Evolutionary conservation across 345 rosid genomes (phyloP).

Genomic region (Combretum micranthum): DNA sequence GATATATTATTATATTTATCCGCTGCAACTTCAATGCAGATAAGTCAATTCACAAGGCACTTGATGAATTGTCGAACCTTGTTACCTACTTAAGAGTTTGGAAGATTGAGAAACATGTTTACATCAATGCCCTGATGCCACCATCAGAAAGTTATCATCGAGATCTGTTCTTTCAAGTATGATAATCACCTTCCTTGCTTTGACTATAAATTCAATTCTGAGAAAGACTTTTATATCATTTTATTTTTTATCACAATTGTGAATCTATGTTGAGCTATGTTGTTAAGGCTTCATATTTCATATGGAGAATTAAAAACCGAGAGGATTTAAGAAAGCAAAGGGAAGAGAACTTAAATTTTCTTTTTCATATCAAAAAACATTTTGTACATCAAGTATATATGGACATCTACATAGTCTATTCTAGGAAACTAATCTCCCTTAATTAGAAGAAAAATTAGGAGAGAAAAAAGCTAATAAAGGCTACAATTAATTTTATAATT

Average conservation of each 20-base stretch:
- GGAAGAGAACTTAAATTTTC: too few species aligned
- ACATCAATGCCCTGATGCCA: slow-evolving; percentile 81
- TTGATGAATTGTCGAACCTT: slow-evolving; percentile 80
- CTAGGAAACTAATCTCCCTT: too few species aligned
- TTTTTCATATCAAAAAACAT: too few species aligned
- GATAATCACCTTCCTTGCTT: neutral
- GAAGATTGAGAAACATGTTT: slow-evolving; percentile 69
- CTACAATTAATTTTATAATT: too few species aligned
- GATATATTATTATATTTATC: slow-evolving; percentile 5
- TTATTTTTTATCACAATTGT: neutral
- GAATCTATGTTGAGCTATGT: too few species aligned
- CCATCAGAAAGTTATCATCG: slow-evolving; percentile 81
- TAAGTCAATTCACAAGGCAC: slow-evolving; percentile 68
- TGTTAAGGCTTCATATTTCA: too few species aligned
- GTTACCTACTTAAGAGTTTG: slow-evolving; percentile 72
- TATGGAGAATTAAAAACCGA: too few species aligned
- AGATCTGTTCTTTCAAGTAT: slow-evolving; percentile 84
- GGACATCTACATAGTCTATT: too few species aligned
- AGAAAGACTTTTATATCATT: neutral
- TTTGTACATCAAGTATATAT: too few species aligned
- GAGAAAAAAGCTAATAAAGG: too few species aligned
- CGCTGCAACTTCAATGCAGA: slow-evolving; percentile 42
- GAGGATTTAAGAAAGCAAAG: too few species aligned
- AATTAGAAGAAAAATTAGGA: too few species aligned
- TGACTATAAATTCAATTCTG: neutral